Base-by-base conservation (phyloP, 2,329 filamentous ascomycete species). In the Clarireedia homoeocarpa region DNA sequence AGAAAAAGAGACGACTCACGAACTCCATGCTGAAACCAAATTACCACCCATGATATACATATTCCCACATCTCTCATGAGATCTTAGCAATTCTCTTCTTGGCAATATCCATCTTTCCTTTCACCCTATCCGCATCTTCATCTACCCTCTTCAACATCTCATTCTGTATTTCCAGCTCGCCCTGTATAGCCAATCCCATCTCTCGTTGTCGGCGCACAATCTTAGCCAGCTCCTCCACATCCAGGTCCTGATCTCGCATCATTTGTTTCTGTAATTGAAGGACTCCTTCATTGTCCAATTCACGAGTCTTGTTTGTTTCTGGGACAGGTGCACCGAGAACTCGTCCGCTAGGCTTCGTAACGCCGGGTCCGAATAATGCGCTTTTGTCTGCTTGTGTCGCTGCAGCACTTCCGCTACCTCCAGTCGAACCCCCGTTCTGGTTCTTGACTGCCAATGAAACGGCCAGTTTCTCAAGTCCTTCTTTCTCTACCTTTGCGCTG, bases 251-350 rank as follows among this genome's bases (percentile, higher is more conserved):
- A 61, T 88, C 83, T 53, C 77, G 67, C 77, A 92, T 89, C 69
- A 89, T 81, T 66, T 88, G 79, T 63, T 82, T 77, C 70, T 94
- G 89, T 59, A 94, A 71, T 69, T 87, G 81, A 59, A 91, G 65
- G 17, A 94, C 83, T 0, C 87, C 88, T 4, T 77, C 71, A 63
- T 94, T 94, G 67, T 90, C 88, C 53, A 89, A 71, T 69, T 92
- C 88, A 12, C 88, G 74, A 45, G 89, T 92, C 59, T 82, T 80
- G 57, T 88, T 84, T 15, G 87, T 91, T 72, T 95, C 89, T 1
- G 84, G 80, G 2, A 86, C 73, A 1, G 87, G 86, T 0, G 80
- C 85, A 1, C 89, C 89, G 0, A 92, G 74, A 3, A 91, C 86
- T 44, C 89, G 77, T 1, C 88, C 82, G 1, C 78, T 73, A 58